These are phyloP conservation scores for Phytopythium oedochilum DNA, from an alignment of 352 stramenopile species.

Conservation along the genomic window DNA sequence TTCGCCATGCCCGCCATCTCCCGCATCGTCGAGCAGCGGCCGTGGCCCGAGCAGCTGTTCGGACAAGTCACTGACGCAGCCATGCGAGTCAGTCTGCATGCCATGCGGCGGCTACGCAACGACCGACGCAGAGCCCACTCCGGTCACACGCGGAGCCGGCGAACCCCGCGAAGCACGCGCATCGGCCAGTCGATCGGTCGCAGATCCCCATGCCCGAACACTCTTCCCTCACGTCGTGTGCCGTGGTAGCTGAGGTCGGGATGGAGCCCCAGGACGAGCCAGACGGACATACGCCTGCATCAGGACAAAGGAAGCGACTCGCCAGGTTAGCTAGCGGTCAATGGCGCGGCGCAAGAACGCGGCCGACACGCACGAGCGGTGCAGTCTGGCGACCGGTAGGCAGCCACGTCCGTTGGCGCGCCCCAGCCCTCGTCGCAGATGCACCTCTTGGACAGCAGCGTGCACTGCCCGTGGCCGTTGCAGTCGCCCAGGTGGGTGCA, in stretches of 20 bases:
- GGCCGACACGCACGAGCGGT: constrained; percentile 37
- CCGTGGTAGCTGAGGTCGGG: constrained; percentile 25
- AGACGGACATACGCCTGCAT: constrained; percentile 48
- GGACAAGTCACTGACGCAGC: constrained; percentile 36
- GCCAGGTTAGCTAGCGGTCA: no score
- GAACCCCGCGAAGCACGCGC: constrained; percentile 82
- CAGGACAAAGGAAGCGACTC: neutral
- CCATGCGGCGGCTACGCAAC: no score
- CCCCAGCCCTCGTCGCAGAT: constrained; percentile 63
- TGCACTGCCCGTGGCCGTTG: constrained; percentile 77
- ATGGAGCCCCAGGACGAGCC: constrained; percentile 52
- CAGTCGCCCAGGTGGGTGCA: constrained; percentile 77
- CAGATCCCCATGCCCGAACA: constrained; percentile 88
- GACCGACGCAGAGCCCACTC: constrained; percentile 15
- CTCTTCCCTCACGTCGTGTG: constrained; percentile 53
- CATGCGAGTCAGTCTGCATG: neutral
- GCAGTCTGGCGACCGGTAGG: constrained; percentile 80
- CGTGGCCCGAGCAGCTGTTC: constrained; percentile 72
- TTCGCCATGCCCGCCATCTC: constrained; percentile 58
- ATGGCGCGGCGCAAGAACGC: no score
- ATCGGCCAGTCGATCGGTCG: constrained; percentile 63
- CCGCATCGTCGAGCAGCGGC: constrained; percentile 79
- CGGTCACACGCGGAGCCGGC: constrained; percentile 77
- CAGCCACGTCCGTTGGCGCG: constrained; percentile 52
- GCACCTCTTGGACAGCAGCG: constrained; percentile 54